Evolutionary conservation across 495 filamentous ascomycete genomes (phyloP).

Genomic region (Recurvomyces mirabilis): DNA sequence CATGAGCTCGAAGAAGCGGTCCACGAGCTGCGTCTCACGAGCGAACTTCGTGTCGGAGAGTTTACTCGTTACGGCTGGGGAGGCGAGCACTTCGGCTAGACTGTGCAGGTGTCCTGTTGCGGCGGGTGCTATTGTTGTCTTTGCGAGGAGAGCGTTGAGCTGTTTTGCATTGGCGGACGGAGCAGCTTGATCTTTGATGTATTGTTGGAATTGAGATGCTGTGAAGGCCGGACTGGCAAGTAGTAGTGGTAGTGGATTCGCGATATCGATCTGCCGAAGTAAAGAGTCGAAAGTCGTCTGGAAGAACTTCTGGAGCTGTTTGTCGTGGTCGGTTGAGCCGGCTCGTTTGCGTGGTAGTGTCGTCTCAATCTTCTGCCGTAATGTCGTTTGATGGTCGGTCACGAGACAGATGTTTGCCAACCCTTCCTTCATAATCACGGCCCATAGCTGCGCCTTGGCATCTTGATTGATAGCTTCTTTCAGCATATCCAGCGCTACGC

Average conservation of each 20-base stretch:
- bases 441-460: conserved; percentile 60
- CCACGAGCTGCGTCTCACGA: conserved; percentile 73
- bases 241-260: conserved; percentile 55
- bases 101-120: conserved; percentile 75
- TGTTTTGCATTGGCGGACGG: conserved; percentile 49
- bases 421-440: conserved; percentile 90
- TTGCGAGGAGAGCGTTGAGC: conserved; percentile 29
- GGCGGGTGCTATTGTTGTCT: conserved; percentile 68
- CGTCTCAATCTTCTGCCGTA: conserved; percentile 79
- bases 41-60: conserved; percentile 80
- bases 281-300: conserved; percentile 65
- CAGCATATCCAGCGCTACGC: conserved; percentile 67
- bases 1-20: conserved; percentile 67
- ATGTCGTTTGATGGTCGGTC: conserved; percentile 77
- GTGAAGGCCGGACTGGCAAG: conserved; percentile 84
- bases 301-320: conserved; percentile 72
- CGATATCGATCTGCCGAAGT: conserved; percentile 66
- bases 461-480: conserved; percentile 67
- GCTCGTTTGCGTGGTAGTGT: conserved; percentile 61
- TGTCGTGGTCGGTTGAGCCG: conserved; percentile 33
- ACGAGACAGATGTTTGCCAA: conserved; percentile 88
- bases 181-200: conserved; percentile 62
- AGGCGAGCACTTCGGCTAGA: conserved; percentile 74
- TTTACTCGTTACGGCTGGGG: conserved; percentile 59
- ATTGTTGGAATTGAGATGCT: conserved; percentile 66